These are phyloP conservation scores for Umbelopsis sp. DNA, from an alignment of 192 early-diverging fungal genomes.

Conservation along the genomic window DNA sequence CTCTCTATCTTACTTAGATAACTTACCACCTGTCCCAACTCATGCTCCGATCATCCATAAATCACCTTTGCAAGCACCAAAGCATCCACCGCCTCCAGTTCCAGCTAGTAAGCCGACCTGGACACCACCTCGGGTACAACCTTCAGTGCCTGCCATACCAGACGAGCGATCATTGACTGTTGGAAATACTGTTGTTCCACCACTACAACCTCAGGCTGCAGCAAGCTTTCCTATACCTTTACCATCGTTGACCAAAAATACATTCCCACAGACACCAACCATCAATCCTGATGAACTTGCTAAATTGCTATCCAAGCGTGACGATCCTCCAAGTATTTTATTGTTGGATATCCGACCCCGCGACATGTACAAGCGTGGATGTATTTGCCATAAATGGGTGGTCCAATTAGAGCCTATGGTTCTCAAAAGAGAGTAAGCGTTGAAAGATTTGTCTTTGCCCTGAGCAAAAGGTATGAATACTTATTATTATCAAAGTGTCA, in stretches of 20 bases:
- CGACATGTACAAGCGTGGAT: slow-evolving; percentile 67
- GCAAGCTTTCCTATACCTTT: slow-evolving; percentile 18
- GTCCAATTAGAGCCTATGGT: slow-evolving; percentile 79
- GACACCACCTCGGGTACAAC: background rate
- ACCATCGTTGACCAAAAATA: slow-evolving; percentile 24
- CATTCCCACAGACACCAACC: slow-evolving; percentile 32
- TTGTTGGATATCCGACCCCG: slow-evolving; percentile 79
- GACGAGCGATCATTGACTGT: background rate
- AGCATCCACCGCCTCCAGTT: slow-evolving; percentile 12
- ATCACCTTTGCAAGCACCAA: slow-evolving; percentile 19
- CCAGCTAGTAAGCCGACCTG: background rate
- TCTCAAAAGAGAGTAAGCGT: slow-evolving; percentile 53
- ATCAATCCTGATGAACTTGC: slow-evolving; percentile 40
- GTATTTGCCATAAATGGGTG: slow-evolving; percentile 64
- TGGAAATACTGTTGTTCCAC: background rate
- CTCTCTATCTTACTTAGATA: background rate
- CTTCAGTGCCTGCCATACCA: background rate
- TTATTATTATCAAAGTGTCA: slow-evolving; percentile 34
- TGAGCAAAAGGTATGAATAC: no score
- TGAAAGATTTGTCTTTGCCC: background rate
- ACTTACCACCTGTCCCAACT: slow-evolving; percentile 12
- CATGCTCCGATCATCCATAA: slow-evolving; percentile 17
- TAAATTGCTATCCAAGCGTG: slow-evolving; percentile 38
- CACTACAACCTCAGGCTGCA: background rate
- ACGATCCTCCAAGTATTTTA: slow-evolving; percentile 50